Base-by-base conservation (phyloP, 2,329 filamentous ascomycete genomes). In the Saccharata proteae region DNA sequence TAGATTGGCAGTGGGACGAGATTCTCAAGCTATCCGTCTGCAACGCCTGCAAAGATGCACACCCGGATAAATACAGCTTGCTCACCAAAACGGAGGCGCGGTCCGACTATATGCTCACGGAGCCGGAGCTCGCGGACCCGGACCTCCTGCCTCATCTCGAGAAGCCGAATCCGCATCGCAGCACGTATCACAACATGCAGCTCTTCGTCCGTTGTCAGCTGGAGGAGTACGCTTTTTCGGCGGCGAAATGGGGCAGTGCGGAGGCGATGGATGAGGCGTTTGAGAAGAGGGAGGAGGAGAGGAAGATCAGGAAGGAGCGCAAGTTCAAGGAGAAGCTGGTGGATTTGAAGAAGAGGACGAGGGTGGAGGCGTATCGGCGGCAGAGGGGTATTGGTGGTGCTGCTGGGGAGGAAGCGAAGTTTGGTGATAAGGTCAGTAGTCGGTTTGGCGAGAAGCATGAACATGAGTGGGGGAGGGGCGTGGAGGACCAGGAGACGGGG, bases 171-270 rank as follows among this genome's bases (percentile, higher is more conserved):
- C 90, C 90, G 1, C 90, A 94, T 59, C 94, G 94, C 54, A 76
- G 80, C 0, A 85, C 86, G 36, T 98, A 85, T 83, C 85, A 94
- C 55, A 84, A 93, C 62, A 98, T 98, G 90, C 93, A 93, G 78
- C 70, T 98, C 3, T 98, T 90, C 52, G 65, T 98, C 14, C 79
- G 90, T 1, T 92, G 75, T 38, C 90, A 98, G 51, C 82, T 98
- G 2, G 90, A 98, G 51, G 84, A 85, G 35, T 94, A 94, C 50
- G 90, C 88, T 0, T 78, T 96, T 45, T 74, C 62, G 0, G 57
- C 69, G 1, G 75, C 74, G 41, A 94, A 94, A 60, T 98, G 90
- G 90, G 90, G 90, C 0, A 84, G 79, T 0, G 59, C 81, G 0
- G 85, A 90, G 48, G 80, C 77, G 0, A 61, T 96, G 4, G 90